phyloP scores from a whole-genome alignment of 2,329 filamentous ascomycete species.

The Fusarium sp. region DNA sequence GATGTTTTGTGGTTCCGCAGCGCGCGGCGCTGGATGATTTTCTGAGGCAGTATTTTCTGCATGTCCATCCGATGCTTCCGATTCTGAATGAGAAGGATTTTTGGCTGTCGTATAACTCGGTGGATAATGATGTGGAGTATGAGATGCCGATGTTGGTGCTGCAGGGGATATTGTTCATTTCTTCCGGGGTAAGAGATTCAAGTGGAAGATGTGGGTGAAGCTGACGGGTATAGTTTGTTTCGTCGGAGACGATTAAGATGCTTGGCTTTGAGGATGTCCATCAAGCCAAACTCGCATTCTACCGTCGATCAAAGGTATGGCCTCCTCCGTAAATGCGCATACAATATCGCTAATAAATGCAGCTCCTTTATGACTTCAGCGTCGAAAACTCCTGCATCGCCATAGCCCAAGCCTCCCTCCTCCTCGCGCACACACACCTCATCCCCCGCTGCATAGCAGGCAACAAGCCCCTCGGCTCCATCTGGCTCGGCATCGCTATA shows the following conservation, averaged over 20 bases:
- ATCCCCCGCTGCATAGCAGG: slow-evolving; percentile 39
- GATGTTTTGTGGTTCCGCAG: slow-evolving; percentile 40
- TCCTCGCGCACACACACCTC: slow-evolving; percentile 38
- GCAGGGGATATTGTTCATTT: slow-evolving; percentile 37
- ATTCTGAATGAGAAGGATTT: slow-evolving; percentile 40
- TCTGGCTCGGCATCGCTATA: slow-evolving; percentile 41
- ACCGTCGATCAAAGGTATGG: slow-evolving; percentile 32
- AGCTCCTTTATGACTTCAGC: slow-evolving; percentile 41
- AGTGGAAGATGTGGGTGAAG: rapidly evolving
- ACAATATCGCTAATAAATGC: background rate
- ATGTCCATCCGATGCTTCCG: slow-evolving; percentile 44
- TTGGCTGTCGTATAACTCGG: slow-evolving; percentile 36
- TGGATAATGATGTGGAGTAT: background rate
- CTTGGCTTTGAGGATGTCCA: slow-evolving; percentile 36
- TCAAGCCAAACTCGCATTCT: slow-evolving; percentile 38
- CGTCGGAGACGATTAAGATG: slow-evolving; percentile 25
- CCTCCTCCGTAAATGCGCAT: rapidly evolving
- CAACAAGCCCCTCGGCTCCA: slow-evolving; percentile 38
- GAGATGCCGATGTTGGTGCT: slow-evolving; percentile 36
- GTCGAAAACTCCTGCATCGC: slow-evolving; percentile 37
- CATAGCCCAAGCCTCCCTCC: slow-evolving; percentile 36
- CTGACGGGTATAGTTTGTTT: slow-evolving; percentile 28
- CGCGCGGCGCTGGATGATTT: slow-evolving; percentile 40
- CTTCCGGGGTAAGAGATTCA: slow-evolving; percentile 20
- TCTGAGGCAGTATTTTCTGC: slow-evolving; percentile 41